These are phyloP conservation scores for Arabidopsis suecica DNA, from an alignment of 345 rosid species.

Conservation along the genomic window DNA sequence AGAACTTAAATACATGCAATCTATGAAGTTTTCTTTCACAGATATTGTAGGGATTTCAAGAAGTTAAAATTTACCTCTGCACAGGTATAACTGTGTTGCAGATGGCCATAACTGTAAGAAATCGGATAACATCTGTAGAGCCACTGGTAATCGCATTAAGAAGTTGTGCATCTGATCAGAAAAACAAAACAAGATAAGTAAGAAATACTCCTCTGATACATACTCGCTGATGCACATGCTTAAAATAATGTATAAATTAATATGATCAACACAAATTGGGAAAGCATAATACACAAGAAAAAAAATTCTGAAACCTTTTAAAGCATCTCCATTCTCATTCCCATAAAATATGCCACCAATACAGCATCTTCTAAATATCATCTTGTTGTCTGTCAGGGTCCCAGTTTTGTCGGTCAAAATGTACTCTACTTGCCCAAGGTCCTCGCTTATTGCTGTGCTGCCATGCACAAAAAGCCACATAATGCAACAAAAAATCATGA, in stretches of 20 bases:
- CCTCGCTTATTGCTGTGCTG: conserved; percentile 99
- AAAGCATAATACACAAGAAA: not conserved
- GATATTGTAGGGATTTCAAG: not conserved
- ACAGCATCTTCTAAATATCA: conserved; percentile 98
- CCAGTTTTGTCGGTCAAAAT: conserved; percentile 99
- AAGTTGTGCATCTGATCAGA: conserved; percentile 64
- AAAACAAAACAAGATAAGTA: conserved; percentile 23
- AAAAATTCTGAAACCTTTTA: conserved; percentile 66
- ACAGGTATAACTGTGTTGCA: conserved; percentile 94
- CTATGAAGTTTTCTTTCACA: not conserved
- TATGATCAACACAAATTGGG: conserved; percentile 21
- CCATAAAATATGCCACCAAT: conserved; percentile 84
- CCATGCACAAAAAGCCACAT: conserved; percentile 55
- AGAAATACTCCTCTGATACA: conserved; percentile 24
- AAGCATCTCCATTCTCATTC: conserved; percentile 87
- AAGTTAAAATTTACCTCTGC: conserved; percentile 58
- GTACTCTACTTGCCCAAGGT: conserved; percentile 99
- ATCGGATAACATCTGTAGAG: conserved; percentile 79
- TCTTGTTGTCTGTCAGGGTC: conserved; percentile 92
- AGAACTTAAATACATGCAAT: not conserved
- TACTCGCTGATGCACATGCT: conserved; percentile 31
- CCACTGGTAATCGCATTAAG: conserved; percentile 74
- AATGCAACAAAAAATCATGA: conserved; percentile 7
- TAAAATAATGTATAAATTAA: not conserved
- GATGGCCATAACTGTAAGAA: conserved; percentile 91